These are phyloP conservation scores for Mycena crocata DNA, from an alignment of 768 basidiomycete species.

Conservation along the genomic window DNA sequence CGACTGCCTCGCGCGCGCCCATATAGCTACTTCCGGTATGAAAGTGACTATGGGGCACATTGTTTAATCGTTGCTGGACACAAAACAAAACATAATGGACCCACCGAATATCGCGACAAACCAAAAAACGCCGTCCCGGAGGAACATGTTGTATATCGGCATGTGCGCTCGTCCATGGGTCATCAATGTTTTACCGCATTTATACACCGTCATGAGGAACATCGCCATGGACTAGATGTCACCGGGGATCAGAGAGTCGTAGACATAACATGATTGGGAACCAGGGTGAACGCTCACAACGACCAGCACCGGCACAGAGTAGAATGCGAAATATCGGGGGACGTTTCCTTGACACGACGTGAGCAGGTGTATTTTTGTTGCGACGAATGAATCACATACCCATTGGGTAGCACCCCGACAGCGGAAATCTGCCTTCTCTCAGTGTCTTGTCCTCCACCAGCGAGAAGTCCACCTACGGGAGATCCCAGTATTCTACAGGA, in stretches of 20 bases:
- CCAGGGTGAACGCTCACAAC: slow-evolving; percentile 1
- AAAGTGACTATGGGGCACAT: slow-evolving; percentile 10
- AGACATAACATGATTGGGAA: too few relatives aligned
- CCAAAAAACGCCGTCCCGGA: slow-evolving; percentile 30
- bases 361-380: background rate
- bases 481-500: slow-evolving; percentile 20
- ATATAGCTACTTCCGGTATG: slow-evolving; percentile 26
- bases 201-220: slow-evolving; percentile 29
- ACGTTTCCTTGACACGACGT: slow-evolving; percentile 4
- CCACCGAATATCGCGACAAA: slow-evolving; percentile 28
- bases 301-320: slow-evolving; percentile 28
- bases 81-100: background rate
- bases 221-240: slow-evolving; percentile 15
- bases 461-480: background rate
- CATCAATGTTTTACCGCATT: slow-evolving; percentile 27
- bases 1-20: slow-evolving; percentile 25
- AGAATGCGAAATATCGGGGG: slow-evolving; percentile 32
- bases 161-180: slow-evolving; percentile 20
- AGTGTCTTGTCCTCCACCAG: background rate
- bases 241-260: background rate
- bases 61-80: background rate
- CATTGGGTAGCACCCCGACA: slow-evolving; percentile 22
- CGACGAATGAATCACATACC: background rate
- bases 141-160: slow-evolving; percentile 30
- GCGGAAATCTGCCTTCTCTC: slow-evolving; percentile 3